Evolutionary conservation across 2,329 filamentous ascomycete species (phyloP), one percentile per base, ranked within the genome.

Genomic region (Fusarium pininemorale): DNA sequence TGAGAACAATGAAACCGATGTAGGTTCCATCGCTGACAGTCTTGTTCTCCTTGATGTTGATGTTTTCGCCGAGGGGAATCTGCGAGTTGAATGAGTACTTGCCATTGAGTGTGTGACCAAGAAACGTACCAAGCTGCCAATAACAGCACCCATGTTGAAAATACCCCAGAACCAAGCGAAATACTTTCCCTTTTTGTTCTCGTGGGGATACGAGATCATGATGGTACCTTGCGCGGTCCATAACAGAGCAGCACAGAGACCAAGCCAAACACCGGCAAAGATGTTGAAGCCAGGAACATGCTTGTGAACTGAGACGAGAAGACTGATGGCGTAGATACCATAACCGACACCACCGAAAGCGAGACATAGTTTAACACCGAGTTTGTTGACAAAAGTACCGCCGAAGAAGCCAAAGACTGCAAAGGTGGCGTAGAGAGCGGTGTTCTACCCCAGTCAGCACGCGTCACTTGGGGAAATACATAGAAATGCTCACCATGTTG

Each of bases 151-250:
- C 69, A 96, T 83, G 83, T 98, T 98, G 87, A 98, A 98, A 79
- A 98, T 97, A 80, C 95, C 91, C 95, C 95, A 98, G 84, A 98
- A 98, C 85, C 91, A 91, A 70, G 93, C 93, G 81, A 98, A 97
- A 83, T 94, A 98, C 71, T 91, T 91, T 55, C 95, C 95, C 87
- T 98, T 98, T 72, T 90, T 89, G 41, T 90, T 83, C 83, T 98
- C 95, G 20, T 89, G 86, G 1, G 95, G 95, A 81, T 98, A 98
- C 41, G 93, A 91, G 89, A 97, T 96, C 92, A 96, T 95, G 80
- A 95, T 94, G 66, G 93, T 91, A 65, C 94, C 93, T 83, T 96
- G 93, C 1, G 92, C 94, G 26, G 92, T 92, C 94, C 94, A 96
- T 35, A 96, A 86, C 53, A 96, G 85, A 79, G 92, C 93, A 55